These are phyloP conservation scores for Aquilaria malaccensis DNA, from an alignment of 345 rosid species.

Conservation along the genomic window DNA sequence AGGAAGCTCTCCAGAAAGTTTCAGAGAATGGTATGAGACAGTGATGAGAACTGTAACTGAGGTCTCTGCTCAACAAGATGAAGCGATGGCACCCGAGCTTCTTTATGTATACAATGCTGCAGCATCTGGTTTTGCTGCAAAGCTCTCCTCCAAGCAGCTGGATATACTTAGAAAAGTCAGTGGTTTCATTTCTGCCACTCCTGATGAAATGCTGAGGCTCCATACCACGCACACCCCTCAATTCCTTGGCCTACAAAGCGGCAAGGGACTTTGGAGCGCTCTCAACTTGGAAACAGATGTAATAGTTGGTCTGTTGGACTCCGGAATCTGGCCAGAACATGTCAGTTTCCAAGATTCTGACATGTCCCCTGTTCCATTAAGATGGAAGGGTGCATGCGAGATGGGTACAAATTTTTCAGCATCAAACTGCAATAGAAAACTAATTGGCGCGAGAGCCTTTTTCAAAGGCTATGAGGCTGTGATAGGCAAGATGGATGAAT, in stretches of 20 bases:
- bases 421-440: slow-evolving; percentile 43
- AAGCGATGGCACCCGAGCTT: slow-evolving; percentile 20
- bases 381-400: slow-evolving; percentile 53
- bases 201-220: slow-evolving; percentile 42
- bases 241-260: slow-evolving; percentile 42
- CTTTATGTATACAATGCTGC: slow-evolving; percentile 38
- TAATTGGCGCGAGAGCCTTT: slow-evolving; percentile 56
- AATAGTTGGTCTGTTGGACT: slow-evolving; percentile 45
- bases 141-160: slow-evolving; percentile 38
- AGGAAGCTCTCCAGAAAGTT: slow-evolving; percentile 11
- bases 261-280: slow-evolving; percentile 38
- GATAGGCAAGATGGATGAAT: slow-evolving; percentile 28
- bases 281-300: slow-evolving; percentile 31
- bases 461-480: slow-evolving; percentile 42
- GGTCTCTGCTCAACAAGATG: slow-evolving; percentile 16
- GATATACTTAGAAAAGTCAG: slow-evolving; percentile 22
- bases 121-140: slow-evolving; percentile 44
- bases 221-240: slow-evolving; percentile 52
- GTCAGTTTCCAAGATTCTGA: slow-evolving; percentile 37
- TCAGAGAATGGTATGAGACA: slow-evolving; percentile 31
- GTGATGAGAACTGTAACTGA: slow-evolving; percentile 25
- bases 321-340: slow-evolving; percentile 68
- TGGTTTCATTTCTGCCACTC: slow-evolving; percentile 41
- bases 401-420: slow-evolving; percentile 37
- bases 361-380: slow-evolving; percentile 33